Conservation (phyloP, 495 filamentous ascomycete genomes). For the Terfezia boudieri region DNA sequence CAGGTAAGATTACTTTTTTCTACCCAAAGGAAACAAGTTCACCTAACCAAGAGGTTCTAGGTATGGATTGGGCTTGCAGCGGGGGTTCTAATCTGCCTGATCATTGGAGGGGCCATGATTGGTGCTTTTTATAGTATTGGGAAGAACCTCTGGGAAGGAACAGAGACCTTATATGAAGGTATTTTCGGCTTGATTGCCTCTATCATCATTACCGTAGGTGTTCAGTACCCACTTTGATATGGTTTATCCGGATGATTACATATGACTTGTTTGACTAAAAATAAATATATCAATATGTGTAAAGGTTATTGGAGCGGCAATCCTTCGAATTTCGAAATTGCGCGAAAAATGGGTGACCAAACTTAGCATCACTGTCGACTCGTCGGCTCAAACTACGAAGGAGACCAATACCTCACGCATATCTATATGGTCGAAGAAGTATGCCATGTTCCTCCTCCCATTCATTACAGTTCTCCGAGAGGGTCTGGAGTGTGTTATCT, state of each 20-base stretch:
- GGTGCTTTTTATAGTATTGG: slow-evolving; percentile 43
- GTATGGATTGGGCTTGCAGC: slow-evolving; percentile 36
- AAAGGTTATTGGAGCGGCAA: slow-evolving; percentile 38
- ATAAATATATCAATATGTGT: neutral
- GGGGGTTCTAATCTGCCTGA: slow-evolving; percentile 35
- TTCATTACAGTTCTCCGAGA: slow-evolving; percentile 50
- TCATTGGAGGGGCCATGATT: slow-evolving; percentile 39
- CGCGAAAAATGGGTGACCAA: slow-evolving; percentile 49
- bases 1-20: no score
- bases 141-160: slow-evolving; percentile 30
- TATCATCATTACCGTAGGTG: slow-evolving; percentile 34
- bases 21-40: no score
- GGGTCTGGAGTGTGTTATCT: slow-evolving; percentile 48
- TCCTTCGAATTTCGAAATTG: slow-evolving; percentile 51
- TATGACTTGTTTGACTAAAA: neutral
- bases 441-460: slow-evolving; percentile 48
- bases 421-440: slow-evolving; percentile 34
- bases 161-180: slow-evolving; percentile 50
- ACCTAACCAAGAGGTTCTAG: slow-evolving; percentile 33
- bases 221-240: neutral
- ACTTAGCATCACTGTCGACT: slow-evolving; percentile 21
- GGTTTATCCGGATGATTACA: no score
- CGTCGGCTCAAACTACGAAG: slow-evolving; percentile 24
- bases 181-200: slow-evolving; percentile 37
- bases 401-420: slow-evolving; percentile 23